Base-by-base conservation (phyloP, 1,284 basidiomycete species). In the Pseudozyma thailandica region DNA sequence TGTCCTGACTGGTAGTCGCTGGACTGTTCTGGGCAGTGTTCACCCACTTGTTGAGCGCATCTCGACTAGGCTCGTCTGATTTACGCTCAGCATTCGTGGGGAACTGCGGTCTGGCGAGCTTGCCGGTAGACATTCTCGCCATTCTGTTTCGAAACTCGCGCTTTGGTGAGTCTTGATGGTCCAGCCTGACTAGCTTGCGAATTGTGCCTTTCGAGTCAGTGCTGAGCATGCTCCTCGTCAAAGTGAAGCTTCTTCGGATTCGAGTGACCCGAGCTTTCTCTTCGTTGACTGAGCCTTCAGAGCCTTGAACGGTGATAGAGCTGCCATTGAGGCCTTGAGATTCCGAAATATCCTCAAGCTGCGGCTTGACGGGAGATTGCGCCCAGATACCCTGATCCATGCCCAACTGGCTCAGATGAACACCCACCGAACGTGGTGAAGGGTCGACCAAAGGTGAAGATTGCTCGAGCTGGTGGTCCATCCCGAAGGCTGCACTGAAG, bases 371-470 rank as follows among this genome's bases (percentile, higher is more conserved):
- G 1, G 65, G 65, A 1, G 65, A 69, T 4, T 21, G 39, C 26
- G 25, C 28, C 65, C 65, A 69, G 26, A 69, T 58, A 21, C 65
- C 65, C 27, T 53, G 50, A 27, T 69, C 38, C 51, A 69, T 52
- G 13, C 65, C 65, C 5, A 69, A 37, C 31, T 69, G 50, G 8
- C 28, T n/a, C 10, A 61, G 49, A 4, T 50, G 58, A 1, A 20
- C 44, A 18, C 30, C 45, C 6, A 21, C 9, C 25, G 52, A 66
- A 8, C 39, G 13, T 1, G 63, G 57, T 3, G 63, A 66, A 1
- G 56, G 57, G 2, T 39, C 37, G 2, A 42, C 39, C 15, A 8
- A 21, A 2, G 25, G 15, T 3, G 31, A 18, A 3, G 26, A 20
- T 21, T 37, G 23, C 15, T 50, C 25, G 6, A 2, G 18, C 25